phyloP scores from a whole-genome alignment of 2,329 filamentous ascomycete genomes.

The Pseudocercospora pini-densiflorae region DNA sequence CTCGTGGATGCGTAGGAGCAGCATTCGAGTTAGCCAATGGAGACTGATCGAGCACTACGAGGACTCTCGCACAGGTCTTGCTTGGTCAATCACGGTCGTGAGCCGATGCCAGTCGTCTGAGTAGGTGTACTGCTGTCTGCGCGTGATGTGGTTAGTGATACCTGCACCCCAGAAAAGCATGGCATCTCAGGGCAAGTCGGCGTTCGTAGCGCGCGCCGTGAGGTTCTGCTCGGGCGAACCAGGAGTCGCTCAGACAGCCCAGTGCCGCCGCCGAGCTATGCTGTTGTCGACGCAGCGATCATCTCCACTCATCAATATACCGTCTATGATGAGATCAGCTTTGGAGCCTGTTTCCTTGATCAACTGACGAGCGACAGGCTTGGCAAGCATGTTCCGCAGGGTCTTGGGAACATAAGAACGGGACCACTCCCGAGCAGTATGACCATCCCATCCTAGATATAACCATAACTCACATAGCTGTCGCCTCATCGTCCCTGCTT shows the following conservation, averaged over 20 bases:
- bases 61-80: background rate
- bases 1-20: background rate
- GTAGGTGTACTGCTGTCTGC: background rate
- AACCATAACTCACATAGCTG: too few relatives aligned
- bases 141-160: background rate
- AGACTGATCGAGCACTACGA: background rate
- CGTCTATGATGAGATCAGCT: background rate
- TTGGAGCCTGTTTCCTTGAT: background rate
- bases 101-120: background rate
- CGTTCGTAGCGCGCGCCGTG: background rate
- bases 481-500: background rate
- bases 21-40: background rate
- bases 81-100: background rate
- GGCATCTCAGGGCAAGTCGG: background rate
- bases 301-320: background rate
- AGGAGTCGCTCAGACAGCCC: background rate
- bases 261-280: background rate
- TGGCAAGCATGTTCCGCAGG: background rate
- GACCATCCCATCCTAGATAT: background rate
- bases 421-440: background rate
- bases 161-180: background rate
- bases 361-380: background rate
- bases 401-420: background rate
- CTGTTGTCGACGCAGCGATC: background rate
- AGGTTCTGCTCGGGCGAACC: conserved; percentile 4